Evolutionary conservation across 2,329 filamentous ascomycete species (phyloP).

Genomic region (Colletotrichum scovillei): DNA sequence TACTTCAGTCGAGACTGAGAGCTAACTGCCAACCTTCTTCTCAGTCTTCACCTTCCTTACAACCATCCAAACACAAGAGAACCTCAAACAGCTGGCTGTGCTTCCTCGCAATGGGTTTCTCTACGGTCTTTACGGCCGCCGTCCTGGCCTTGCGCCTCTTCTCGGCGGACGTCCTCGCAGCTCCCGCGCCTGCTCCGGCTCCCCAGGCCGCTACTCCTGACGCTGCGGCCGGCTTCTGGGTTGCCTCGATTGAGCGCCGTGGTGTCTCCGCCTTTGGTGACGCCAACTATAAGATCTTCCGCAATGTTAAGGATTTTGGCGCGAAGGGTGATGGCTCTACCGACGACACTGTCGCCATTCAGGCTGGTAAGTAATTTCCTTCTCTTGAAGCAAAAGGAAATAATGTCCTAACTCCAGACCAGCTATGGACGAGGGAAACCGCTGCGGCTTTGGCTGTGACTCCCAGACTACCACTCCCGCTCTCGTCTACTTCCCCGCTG

Average conservation of each 20-base stretch:
- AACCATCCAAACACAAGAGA: constrained; percentile 19
- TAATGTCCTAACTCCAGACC: not conserved
- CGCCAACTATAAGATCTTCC: constrained; percentile 75
- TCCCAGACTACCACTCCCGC: constrained; percentile 87
- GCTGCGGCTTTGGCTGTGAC: constrained; percentile 85
- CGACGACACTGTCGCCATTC: constrained; percentile 92
- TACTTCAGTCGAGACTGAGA: not conserved
- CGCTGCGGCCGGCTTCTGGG: constrained; percentile 72
- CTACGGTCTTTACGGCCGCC: constrained; percentile 53
- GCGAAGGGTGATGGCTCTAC: constrained; percentile 75
- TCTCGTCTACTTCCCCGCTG: constrained; percentile 90
- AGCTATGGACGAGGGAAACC: constrained; percentile 78
- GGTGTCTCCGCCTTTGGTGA: constrained; percentile 73
- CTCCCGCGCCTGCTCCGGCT: constrained; percentile 42
- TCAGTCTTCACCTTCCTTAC: constrained; percentile 18
- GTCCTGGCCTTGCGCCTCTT: constrained; percentile 57
- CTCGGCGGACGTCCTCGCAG: constrained; percentile 46
- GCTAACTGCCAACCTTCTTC: not conserved
- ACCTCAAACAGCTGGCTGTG: constrained; percentile 48
- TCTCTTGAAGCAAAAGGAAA: too few relatives aligned
- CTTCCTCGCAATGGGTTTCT: constrained; percentile 56
- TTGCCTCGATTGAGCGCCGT: constrained; percentile 75
- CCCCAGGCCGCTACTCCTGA: constrained; percentile 36
- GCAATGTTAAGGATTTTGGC: constrained; percentile 82
- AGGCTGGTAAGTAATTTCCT: constrained; percentile 59